Base-by-base conservation (phyloP, 1,284 basidiomycete genomes). In the Vanrija pseudolonga region DNA sequence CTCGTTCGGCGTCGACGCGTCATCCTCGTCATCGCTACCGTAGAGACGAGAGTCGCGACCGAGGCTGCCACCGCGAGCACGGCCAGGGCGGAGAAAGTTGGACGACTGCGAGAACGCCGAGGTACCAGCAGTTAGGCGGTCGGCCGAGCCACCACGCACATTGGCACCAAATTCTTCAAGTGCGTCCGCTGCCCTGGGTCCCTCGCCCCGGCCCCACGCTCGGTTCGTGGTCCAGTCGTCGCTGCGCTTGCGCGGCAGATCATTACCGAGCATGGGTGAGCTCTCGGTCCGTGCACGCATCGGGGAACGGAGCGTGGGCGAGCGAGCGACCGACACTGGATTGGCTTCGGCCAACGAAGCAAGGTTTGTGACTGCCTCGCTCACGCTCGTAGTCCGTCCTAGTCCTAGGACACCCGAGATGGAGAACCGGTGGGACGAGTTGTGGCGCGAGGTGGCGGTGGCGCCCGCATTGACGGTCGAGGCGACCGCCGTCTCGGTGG, bases 381-480 rank as follows among this genome's bases (percentile, higher is more conserved):
- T 63, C 45, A 63, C 58, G 50, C 56, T 62, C 2, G 46, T 52
- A 6, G 48, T 56, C 12, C 58, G 51, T 4, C 45, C 45, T 24
- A 68, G 56, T 9, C 72, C 71, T n/a, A 73, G 57, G 11, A 69
- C 66, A 22, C 67, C 69, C 6, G 65, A 68, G 24, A 74, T 67
- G 17, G 71, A 73, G 55, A 73, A 74, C 23, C 71, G 56, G 18
- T 42, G 40, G n/a, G 41, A 42, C 19, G 19, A 14, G 12, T 42
- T 18, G 40, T 42, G 19, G 22, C 22, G 36, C 20, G 47, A 14
- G 17, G 24, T 45, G 38, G 26, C 50, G 55, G 12, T 43, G 40
- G 15, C 47, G 45, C 24, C 11, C 32, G 45, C 41, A 43, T 53
- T 53, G 45, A 47, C 46, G 11, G 59, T 57, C 14, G 59, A 57